Base-by-base conservation (phyloP, 2,329 filamentous ascomycete species). In the Endoconidiophora laricicola region DNA sequence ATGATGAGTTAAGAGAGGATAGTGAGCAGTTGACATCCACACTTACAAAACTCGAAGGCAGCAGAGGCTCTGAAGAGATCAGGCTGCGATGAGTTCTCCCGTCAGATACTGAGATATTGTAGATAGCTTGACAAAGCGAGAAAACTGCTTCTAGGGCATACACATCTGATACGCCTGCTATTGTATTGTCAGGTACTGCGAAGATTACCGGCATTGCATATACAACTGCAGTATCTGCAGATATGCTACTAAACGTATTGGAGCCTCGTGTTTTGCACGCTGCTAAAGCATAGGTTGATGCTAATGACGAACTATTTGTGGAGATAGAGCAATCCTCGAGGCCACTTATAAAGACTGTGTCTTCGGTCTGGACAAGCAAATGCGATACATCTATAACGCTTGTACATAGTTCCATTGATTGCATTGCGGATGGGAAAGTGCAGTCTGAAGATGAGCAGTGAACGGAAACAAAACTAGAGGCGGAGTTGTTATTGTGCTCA, bases 151-250 rank as follows among this genome's bases (percentile, higher is more conserved):
- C 60, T 6, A 56, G 49, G 18, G 60, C 60, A 14, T 57, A 54
- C 52, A 60, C 59, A 10, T 20, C 36, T 16, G 45, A 10, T 5
- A 43, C 23, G 3, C 38, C 33, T 2, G 43, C 29, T 3, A 47
- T 46, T 3, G 48, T 48, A 14, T 44, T 42, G 2, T 52, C 55
- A 37, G 54, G 42, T 53, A 54, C 58, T 14, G 59, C 57, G 51
- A 60, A 61, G 10, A 62, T 54, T 3, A 61, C 20, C 37, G 58
- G 60, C 53, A 61, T 55, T 24, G 59, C 58, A 33, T 59, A 57
- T 6, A 62, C 54, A 14, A 54, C 57, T 40, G 56, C 54, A 23
- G 49, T 48, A 33, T 10, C 26, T 33, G 7, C 12, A 33, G 26
- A 33, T 7, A 33, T 10, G 3, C 12, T 10, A 10, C 26, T 33